These are phyloP conservation scores for Lichtheimia hyalospora DNA, from an alignment of 371 early-diverging fungal genomes.

Conservation along the genomic window DNA sequence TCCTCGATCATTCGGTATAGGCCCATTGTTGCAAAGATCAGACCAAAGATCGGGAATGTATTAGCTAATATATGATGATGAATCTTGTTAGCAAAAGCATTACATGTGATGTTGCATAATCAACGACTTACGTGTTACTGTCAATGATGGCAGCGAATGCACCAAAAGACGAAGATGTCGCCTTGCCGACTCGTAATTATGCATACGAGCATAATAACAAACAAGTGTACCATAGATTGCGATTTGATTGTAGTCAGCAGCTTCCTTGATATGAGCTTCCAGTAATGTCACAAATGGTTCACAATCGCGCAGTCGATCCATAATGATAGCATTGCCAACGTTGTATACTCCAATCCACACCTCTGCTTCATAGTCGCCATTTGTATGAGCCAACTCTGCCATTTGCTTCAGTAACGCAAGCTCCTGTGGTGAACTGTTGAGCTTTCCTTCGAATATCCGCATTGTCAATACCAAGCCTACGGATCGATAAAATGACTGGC, in stretches of 20 bases:
- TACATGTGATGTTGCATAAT: too few relatives aligned
- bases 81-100: background rate
- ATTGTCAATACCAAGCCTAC: constrained; percentile 43
- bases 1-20: constrained; percentile 34
- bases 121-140: constrained; percentile 29
- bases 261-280: constrained; percentile 25
- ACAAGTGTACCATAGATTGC: constrained; percentile 36
- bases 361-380: constrained; percentile 37
- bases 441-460: constrained; percentile 52
- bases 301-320: constrained; percentile 26
- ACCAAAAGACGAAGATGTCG: constrained; percentile 22
- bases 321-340: constrained; percentile 30
- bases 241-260: constrained; percentile 29
- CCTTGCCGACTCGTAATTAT: constrained; percentile 22
- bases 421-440: constrained; percentile 39
- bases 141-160: constrained; percentile 24
- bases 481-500: constrained; percentile 50
- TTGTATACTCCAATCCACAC: constrained; percentile 39
- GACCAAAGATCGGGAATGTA: constrained; percentile 34
- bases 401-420: constrained; percentile 33
- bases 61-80: constrained; percentile 20
- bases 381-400: constrained; percentile 32
- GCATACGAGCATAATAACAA: constrained; percentile 28
- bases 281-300: constrained; percentile 27
- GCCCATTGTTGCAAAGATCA: constrained; percentile 40